A percentile compares a stretch with the other conserved stretches of the same genome.
These are phyloP conservation scores for Neonectria punicea DNA, from an alignment of 2,329 filamentous ascomycete genomes.

Conservation along the genomic window DNA sequence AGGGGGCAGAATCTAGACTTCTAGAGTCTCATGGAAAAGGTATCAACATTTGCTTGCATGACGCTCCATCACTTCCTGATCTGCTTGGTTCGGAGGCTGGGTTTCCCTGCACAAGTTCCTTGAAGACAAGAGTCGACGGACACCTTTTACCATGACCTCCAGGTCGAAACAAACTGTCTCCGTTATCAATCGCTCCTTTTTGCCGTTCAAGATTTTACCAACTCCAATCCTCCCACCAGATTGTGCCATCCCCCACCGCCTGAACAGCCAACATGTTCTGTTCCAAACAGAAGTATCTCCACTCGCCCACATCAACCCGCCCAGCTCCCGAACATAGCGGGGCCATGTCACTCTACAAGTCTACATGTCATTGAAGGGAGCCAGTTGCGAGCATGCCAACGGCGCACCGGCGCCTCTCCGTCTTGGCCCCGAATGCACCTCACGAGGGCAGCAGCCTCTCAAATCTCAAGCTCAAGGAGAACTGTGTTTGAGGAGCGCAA, in stretches of 20 bases:
- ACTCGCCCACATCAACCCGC: constrained; percentile 41
- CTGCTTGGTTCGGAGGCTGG: neutral
- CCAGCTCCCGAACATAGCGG: constrained; percentile 39
- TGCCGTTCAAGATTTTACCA: neutral
- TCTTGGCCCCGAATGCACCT: constrained; percentile 28
- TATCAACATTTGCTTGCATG: neutral
- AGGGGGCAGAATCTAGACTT: neutral
- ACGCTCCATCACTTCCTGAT: neutral
- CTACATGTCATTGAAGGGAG: constrained; percentile 6
- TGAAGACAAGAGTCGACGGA: neutral
- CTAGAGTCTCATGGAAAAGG: constrained; percentile 1
- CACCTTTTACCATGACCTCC: neutral
- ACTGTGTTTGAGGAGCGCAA: constrained; percentile 22
- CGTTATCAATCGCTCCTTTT: neutral
- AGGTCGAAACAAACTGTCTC: neutral
- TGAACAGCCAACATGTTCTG: constrained; percentile 35
- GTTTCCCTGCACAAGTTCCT: no score
- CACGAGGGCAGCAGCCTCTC: constrained; percentile 21
- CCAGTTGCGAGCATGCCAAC: constrained; percentile 1
- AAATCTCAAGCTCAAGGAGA: neutral
- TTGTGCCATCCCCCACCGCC: constrained; percentile 42
- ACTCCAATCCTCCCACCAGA: constrained; percentile 15
- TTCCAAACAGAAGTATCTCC: constrained; percentile 35
- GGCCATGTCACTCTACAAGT: constrained; percentile 35
- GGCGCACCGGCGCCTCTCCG: constrained; percentile 25